phyloP scores from a whole-genome alignment of 2,329 filamentous ascomycete species.

The Phyllachora maydis region DNA sequence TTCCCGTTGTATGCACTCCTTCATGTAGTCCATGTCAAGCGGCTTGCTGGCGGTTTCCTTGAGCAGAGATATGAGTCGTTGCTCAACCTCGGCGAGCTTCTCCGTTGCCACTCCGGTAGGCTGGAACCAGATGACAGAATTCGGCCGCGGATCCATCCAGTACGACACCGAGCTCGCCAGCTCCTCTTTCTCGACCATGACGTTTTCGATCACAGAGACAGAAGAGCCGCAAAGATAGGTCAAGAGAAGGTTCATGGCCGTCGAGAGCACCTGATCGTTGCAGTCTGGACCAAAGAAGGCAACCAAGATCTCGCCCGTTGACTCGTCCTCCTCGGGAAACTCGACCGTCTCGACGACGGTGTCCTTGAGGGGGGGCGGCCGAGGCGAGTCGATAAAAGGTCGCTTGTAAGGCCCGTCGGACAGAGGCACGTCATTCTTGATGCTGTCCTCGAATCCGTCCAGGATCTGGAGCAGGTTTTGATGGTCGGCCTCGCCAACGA shows the following conservation, averaged over 20 bases:
- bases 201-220: constrained; percentile 78
- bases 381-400: constrained; percentile 80
- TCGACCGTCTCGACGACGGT: constrained; percentile 62
- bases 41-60: constrained; percentile 61
- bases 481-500: constrained; percentile 85
- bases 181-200: constrained; percentile 81
- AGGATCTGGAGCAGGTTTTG: constrained; percentile 59
- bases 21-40: constrained; percentile 77
- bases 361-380: constrained; percentile 50
- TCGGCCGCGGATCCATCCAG: constrained; percentile 59
- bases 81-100: constrained; percentile 66
- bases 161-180: constrained; percentile 72
- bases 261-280: constrained; percentile 43
- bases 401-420: constrained; percentile 57
- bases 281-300: constrained; percentile 75
- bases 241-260: constrained; percentile 60
- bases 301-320: constrained; percentile 69
- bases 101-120: constrained; percentile 74
- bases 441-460: constrained; percentile 73
- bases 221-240: constrained; percentile 86
- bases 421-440: constrained; percentile 62
- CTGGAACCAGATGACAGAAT: constrained; percentile 68
- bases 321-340: constrained; percentile 94
- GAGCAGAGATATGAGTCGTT: constrained; percentile 67
- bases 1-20: constrained; percentile 69